Conservation (phyloP, 1,139 yeast genomes). For the Waltiozyma sp. region DNA sequence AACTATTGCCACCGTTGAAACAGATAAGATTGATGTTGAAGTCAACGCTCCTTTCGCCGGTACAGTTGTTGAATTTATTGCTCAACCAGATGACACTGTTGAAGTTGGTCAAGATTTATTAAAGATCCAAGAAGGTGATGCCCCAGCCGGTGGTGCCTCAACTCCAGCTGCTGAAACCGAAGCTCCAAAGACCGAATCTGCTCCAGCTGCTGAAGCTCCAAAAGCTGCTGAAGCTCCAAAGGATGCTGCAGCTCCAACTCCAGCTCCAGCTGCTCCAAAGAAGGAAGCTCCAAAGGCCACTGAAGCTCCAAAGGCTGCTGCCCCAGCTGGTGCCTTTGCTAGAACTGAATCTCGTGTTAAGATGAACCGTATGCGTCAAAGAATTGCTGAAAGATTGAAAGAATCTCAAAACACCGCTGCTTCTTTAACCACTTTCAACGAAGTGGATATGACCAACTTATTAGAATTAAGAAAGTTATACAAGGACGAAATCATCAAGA, state of each 20-base stretch:
- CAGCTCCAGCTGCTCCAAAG: slow-evolving; percentile 15
- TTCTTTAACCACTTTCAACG: slow-evolving; percentile 94
- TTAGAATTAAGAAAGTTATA: slow-evolving; percentile 93
- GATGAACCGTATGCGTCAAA: slow-evolving; percentile 99
- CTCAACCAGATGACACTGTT: slow-evolving; percentile 83
- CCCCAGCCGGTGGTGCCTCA: slow-evolving; percentile 51
- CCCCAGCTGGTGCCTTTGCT: slow-evolving; percentile 35
- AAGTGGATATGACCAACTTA: slow-evolving; percentile 90
- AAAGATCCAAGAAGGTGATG: slow-evolving; percentile 84
- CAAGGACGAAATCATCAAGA: slow-evolving; percentile 93
- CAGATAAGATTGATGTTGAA: slow-evolving; percentile 91
- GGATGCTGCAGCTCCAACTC: slow-evolving; percentile 1
- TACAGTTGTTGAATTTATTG: slow-evolving; percentile 76
- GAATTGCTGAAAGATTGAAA: slow-evolving; percentile 98
- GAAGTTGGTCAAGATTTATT: slow-evolving; percentile 92
- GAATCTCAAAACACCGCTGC: slow-evolving; percentile 99
- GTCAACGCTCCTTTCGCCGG: slow-evolving; percentile 73
- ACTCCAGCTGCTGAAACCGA: slow-evolving; percentile 21
- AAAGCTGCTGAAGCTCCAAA: slow-evolving; percentile 13
- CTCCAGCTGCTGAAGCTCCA: slow-evolving; percentile 20
- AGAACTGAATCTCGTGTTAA: slow-evolving; percentile 88
- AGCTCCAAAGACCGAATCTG: slow-evolving; percentile 22
- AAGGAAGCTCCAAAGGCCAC: slow-evolving; percentile 10
- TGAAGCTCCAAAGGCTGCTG: slow-evolving; percentile 28
- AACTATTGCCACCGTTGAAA: slow-evolving; percentile 91